These are phyloP conservation scores for Xenosphaeropsis pyriputrescens DNA, from an alignment of 2,329 filamentous ascomycete genomes.

Conservation along the genomic window DNA sequence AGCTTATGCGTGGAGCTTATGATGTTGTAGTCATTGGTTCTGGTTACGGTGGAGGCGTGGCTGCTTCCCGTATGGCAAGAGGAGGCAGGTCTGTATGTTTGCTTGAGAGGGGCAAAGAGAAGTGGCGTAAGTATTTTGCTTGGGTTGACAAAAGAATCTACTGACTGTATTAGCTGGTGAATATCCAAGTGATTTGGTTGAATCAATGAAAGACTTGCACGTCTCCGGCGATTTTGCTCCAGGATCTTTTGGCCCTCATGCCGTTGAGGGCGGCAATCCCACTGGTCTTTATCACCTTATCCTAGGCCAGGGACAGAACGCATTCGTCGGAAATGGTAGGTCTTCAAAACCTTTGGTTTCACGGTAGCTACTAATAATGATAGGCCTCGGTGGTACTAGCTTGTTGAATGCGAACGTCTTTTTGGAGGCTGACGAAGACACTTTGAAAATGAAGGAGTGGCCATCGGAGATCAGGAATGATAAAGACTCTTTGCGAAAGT, in stretches of 20 bases:
- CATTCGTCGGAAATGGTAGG: conserved; percentile 20
- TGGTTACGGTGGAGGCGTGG: conserved; percentile 53
- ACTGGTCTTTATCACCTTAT: conserved; percentile 50
- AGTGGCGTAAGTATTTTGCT: conserved; percentile 29
- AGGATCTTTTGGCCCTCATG: conserved; percentile 23
- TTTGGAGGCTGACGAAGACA: conserved; percentile 38
- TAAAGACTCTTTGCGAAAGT: conserved; percentile 6
- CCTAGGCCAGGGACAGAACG: conserved; percentile 48
- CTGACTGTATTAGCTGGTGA: conserved; percentile 29
- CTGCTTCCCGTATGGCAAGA: conserved; percentile 49
- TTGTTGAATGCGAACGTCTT: conserved; percentile 56
- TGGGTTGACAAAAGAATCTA: background rate
- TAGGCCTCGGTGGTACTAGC: conserved; percentile 46
- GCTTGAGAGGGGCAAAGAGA: conserved; percentile 48
- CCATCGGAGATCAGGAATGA: conserved; percentile 37
- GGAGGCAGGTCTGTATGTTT: conserved; percentile 45
- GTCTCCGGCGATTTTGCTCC: conserved; percentile 37
- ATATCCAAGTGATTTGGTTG: conserved; percentile 33
- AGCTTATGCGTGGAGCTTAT: conserved; percentile 40
- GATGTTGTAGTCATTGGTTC: conserved; percentile 55
- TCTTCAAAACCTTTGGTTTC: too few species aligned
- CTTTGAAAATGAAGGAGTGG: conserved; percentile 39
- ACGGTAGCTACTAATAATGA: too few species aligned
- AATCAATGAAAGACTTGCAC: conserved; percentile 36
- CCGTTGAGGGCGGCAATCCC: conserved; percentile 32